These are phyloP conservation scores for Kokia cookei DNA, from an alignment of 441 rosid genomes.

Conservation along the genomic window DNA sequence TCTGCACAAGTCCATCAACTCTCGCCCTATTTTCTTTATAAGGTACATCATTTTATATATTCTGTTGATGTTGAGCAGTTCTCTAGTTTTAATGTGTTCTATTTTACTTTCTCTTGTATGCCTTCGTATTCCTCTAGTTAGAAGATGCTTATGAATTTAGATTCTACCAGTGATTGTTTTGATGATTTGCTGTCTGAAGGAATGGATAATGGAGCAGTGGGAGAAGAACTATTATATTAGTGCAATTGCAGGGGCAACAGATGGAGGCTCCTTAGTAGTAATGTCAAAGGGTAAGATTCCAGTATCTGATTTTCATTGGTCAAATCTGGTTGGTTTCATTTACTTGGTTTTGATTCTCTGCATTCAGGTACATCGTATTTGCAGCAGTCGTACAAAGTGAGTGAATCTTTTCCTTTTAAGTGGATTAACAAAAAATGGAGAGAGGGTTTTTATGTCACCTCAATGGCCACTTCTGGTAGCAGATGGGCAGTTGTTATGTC, in stretches of 20 bases:
- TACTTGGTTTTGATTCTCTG: not conserved
- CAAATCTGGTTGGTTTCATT: not conserved
- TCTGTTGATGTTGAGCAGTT: not conserved
- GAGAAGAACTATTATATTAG: constrained; percentile 89
- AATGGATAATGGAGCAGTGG: constrained; percentile 99
- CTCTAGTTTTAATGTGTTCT: not conserved
- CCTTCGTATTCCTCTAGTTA: not conserved
- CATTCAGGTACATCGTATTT: constrained; percentile 49
- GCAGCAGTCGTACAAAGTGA: constrained; percentile 84
- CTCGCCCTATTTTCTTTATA: constrained; percentile 57
- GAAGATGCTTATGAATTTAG: constrained; percentile 1
- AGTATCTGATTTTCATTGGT: not conserved
- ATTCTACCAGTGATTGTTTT: not conserved
- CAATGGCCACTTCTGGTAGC: constrained; percentile 71
- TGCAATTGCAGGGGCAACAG: constrained; percentile 73
- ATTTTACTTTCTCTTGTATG: not conserved
- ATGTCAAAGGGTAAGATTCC: constrained; percentile 74
- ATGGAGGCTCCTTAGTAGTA: constrained; percentile 81
- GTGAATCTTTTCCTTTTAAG: constrained; percentile 68
- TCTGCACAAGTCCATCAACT: constrained; percentile 60
- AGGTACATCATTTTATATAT: constrained; percentile 28
- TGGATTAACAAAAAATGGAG: constrained; percentile 86
- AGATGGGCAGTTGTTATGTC: constrained; percentile 86
- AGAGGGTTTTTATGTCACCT: constrained; percentile 69
- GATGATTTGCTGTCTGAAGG: constrained; percentile 33